Evolutionary conservation across 75 land plant genomes (phyloP).

Genomic region (Selaginella tamariscina): DNA sequence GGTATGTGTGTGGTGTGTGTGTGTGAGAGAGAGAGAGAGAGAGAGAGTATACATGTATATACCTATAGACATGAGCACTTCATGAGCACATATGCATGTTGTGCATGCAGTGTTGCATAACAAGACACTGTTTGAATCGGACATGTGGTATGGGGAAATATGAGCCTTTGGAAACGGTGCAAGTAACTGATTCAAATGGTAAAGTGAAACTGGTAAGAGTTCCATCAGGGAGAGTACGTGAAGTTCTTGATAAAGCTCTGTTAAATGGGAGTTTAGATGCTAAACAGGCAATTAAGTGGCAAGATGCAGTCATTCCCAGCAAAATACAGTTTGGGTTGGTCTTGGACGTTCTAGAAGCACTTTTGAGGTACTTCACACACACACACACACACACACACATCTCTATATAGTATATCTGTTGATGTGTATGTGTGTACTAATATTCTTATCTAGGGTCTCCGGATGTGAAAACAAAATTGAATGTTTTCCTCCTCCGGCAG

Average conservation of each 20-base stretch:
- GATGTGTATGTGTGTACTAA: not conserved
- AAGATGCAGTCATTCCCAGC: constrained; percentile 31
- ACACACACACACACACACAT: too few relatives aligned
- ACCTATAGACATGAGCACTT: not conserved
- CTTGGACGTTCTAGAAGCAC: constrained; percentile 35
- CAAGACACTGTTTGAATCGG: constrained; percentile 31
- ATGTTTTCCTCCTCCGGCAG: constrained; percentile 36
- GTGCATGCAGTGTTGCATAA: constrained; percentile 32
- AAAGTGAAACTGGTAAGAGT: constrained; percentile 24
- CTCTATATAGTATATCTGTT: not conserved
- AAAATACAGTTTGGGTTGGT: constrained; percentile 41
- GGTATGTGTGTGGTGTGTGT: constrained; percentile 18
- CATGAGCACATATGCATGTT: too few relatives aligned
- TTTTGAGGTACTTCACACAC: constrained; percentile 35
- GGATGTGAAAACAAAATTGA: constrained; percentile 28
- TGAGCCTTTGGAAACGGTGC: constrained; percentile 26
- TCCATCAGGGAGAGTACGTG: constrained; percentile 39
- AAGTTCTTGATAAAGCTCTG: constrained; percentile 32
- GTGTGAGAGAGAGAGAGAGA: too few relatives aligned
- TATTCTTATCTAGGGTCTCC: constrained; percentile 24
- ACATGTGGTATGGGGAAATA: constrained; percentile 24
- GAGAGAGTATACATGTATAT: too few relatives aligned
- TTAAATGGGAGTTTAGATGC: constrained; percentile 47
- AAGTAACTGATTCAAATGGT: constrained; percentile 26
- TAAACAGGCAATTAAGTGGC: constrained; percentile 38